Conservation (phyloP, 1,139 yeast genomes). For the Hyphopichia burtonii region DNA sequence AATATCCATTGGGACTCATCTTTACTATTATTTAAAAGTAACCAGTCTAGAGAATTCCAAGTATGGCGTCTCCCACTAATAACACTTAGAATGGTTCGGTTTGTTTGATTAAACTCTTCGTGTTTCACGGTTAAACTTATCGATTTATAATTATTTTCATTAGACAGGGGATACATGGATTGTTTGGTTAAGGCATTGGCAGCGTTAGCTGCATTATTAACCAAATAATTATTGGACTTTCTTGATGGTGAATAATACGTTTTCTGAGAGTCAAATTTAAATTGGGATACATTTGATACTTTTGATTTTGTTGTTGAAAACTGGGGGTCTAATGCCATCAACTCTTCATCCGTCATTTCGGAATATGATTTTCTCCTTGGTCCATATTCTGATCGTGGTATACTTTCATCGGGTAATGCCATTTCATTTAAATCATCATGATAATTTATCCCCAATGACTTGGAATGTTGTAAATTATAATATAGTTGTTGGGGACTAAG, state of each 20-base stretch:
- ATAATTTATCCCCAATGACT: constrained; percentile 16
- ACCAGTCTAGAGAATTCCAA: constrained; percentile 47
- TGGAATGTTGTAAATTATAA: constrained; percentile 17
- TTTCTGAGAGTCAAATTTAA: constrained; percentile 41
- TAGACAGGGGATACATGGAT: constrained; percentile 30
- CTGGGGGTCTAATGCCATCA: constrained; percentile 60
- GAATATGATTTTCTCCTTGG: constrained; percentile 54
- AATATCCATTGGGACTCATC: constrained; percentile 20
- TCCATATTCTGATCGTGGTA: constrained; percentile 7
- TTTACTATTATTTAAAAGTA: constrained; percentile 18
- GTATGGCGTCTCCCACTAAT: constrained; percentile 44
- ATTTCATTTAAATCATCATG: constrained; percentile 23
- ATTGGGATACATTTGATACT: constrained; percentile 32
- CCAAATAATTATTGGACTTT: constrained; percentile 12
- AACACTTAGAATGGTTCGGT: constrained; percentile 36
- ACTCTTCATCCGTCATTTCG: constrained; percentile 64
- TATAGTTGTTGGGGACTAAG: constrained; percentile 31
- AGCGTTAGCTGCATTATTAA: constrained; percentile 10
- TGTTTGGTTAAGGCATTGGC: constrained; percentile 8
- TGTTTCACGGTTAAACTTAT: constrained; percentile 41
- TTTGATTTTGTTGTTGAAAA: constrained; percentile 36
- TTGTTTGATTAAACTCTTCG: constrained; percentile 24
- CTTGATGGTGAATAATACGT: constrained; percentile 33
- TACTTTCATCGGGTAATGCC: constrained; percentile 13
- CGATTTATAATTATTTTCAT: constrained; percentile 42